Evolutionary conservation across 2,329 filamentous ascomycete genomes (phyloP).

Genomic region (Exophiala sp.): DNA sequence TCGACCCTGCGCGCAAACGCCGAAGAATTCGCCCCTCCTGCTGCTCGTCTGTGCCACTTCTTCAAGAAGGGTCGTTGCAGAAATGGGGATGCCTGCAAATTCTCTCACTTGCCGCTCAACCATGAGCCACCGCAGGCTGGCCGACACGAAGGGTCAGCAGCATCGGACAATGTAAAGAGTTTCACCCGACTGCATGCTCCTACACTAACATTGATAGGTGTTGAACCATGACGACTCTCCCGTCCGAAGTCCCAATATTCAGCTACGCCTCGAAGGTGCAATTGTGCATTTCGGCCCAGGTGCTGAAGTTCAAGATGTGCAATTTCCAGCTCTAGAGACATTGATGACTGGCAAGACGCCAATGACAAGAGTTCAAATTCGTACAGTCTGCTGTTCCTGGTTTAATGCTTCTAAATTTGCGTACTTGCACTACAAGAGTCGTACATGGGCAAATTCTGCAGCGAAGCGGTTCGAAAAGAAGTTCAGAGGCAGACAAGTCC

Average conservation of each 20-base stretch:
- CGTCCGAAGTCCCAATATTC: neutral
- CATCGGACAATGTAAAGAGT: too few relatives aligned
- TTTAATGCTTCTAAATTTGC: conserved; percentile 12
- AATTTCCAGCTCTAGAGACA: neutral
- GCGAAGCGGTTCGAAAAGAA: conserved; percentile 4
- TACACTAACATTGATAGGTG: neutral
- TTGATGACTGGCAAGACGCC: neutral
- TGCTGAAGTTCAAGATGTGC: conserved; percentile 3
- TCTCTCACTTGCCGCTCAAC: neutral
- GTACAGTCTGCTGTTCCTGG: conserved; percentile 15
- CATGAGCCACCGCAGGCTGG: neutral
- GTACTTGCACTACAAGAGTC: conserved; percentile 10
- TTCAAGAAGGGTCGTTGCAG: neutral
- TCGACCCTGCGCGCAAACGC: neutral
- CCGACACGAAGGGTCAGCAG: neutral
- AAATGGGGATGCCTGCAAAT: neutral
- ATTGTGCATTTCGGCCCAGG: conserved; percentile 5
- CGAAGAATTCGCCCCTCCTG: neutral
- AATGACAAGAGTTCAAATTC: neutral
- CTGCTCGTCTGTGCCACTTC: neutral
- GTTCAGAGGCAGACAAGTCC: conserved; percentile 1
- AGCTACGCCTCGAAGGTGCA: conserved; percentile 1
- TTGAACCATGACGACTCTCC: neutral
- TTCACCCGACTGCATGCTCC: neutral
- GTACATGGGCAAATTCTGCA: conserved; percentile 5